Evolutionary conservation across 345 rosid genomes (phyloP).

Genomic region (Eucalyptus melliodora): DNA sequence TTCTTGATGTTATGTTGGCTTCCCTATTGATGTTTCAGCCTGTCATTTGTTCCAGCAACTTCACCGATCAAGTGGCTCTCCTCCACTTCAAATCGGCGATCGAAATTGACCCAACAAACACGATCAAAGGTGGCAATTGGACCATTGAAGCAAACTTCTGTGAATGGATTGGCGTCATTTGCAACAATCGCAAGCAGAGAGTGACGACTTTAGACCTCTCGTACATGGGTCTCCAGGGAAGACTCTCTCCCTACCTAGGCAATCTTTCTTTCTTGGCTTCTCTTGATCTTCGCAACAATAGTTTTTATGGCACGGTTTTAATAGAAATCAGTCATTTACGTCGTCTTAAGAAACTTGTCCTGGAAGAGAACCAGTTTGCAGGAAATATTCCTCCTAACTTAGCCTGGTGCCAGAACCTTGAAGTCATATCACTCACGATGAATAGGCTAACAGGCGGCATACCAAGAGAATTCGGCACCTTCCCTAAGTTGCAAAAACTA

Average conservation of each 20-base stretch:
- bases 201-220: neutral
- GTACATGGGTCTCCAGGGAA: neutral
- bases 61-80: neutral
- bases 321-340: neutral
- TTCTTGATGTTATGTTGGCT: neutral
- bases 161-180: neutral
- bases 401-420: neutral
- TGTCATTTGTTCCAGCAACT: neutral
- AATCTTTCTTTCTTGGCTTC: neutral
- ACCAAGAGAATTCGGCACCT: neutral
- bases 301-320: neutral
- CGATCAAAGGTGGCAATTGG: neutral
- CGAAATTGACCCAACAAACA: neutral
- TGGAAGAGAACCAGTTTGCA: neutral
- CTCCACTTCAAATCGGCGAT: neutral
- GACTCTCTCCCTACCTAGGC: neutral
- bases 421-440: neutral
- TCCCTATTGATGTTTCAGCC: neutral
- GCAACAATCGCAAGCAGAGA: neutral
- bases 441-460: neutral
- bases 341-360: neutral
- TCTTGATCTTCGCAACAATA: neutral
- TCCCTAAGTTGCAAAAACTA: neutral
- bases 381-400: neutral
- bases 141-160: accelerated